Conservation (phyloP, 345 rosid species). For the Physaria fendleri region DNA sequence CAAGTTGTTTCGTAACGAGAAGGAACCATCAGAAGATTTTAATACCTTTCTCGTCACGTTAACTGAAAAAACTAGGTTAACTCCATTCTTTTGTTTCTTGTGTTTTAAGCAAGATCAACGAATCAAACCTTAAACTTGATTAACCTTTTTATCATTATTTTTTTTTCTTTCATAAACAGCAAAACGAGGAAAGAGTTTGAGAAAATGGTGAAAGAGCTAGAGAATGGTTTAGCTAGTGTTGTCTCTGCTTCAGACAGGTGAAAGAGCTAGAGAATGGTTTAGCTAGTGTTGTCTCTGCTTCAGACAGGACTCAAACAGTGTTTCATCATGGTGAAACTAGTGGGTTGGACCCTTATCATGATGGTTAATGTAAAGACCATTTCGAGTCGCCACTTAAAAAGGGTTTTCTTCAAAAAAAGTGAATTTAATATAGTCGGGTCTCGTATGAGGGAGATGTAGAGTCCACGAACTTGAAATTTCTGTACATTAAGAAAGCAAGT, state of each 20-base stretch:
- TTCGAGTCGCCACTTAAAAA: no score
- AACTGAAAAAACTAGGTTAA: constrained; percentile 57
- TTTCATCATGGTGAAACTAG: background rate
- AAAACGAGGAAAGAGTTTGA: constrained; percentile 57
- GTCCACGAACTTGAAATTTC: no score
- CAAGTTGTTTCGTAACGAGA: background rate
- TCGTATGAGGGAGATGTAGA: no score
- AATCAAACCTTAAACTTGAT: background rate
- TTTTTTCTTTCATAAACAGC: constrained; percentile 33
- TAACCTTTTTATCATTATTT: background rate
- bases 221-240: constrained; percentile 61
- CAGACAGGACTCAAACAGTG: background rate
- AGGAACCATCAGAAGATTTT: constrained; percentile 38
- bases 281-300: constrained; percentile 38
- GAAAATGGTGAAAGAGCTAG: constrained; percentile 56
- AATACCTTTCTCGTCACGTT: constrained; percentile 51
- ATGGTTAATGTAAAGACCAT: no score
- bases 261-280: constrained; percentile 64
- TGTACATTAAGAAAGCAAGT: no score
- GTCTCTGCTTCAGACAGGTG: constrained; percentile 20
- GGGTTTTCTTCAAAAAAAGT: no score
- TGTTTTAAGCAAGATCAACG: background rate
- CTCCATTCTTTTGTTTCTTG: background rate
- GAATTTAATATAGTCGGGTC: no score
- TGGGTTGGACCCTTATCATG: background rate